Base-by-base conservation (phyloP, 148 eudicot species). In the Fagopyrum esculentum region DNA sequence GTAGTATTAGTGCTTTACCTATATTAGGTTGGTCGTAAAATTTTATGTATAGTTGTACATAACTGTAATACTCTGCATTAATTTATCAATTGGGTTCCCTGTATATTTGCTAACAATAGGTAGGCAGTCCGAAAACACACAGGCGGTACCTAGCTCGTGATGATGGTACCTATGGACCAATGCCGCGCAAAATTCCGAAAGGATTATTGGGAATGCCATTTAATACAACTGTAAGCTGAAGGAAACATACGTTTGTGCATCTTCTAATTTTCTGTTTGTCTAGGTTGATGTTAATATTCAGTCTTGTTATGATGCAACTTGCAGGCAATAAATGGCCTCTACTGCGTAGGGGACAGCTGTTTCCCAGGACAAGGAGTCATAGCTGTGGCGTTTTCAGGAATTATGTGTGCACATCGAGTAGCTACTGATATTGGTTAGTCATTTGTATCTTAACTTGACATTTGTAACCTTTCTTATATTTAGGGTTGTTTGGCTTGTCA, bases 331-430 rank as follows among this genome's bases (percentile, higher is more conserved):
- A 81, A 90, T 78, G 96, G 97, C 48, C 86, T 95, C 74, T 95
- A 95, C 77, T 95, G 99, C 81, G 97, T 95, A 76, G 99, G 99
- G 35, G 99, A 95, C 85, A 92, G 99, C 80, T 95, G 99, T 80
- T 95, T 95, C 80, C 99, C 99, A 1, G 97, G 99, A 43, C 97
- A 95, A 81, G 99, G 98, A 63, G 99, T 95, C 79, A 92, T 95
- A 77, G 96, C 98, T 29, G 99, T 95, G 11, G 98, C 98, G 12
- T 92, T 95, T 73, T 95, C 99, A 47, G 99, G 98, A 74, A 84
- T 95, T 22, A 95, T 95, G 99, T 92, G 99, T 79, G 98, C 99
- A 63, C 99, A 95, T 85, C 89, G 96, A 75, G 99, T 95, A 63
- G 97, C 97, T 79, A 90, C 98, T 49, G 98, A 92, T 78, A 83